Evolutionary conservation across 805 yeast species (phyloP).

Genomic region (Candida corydali): DNA sequence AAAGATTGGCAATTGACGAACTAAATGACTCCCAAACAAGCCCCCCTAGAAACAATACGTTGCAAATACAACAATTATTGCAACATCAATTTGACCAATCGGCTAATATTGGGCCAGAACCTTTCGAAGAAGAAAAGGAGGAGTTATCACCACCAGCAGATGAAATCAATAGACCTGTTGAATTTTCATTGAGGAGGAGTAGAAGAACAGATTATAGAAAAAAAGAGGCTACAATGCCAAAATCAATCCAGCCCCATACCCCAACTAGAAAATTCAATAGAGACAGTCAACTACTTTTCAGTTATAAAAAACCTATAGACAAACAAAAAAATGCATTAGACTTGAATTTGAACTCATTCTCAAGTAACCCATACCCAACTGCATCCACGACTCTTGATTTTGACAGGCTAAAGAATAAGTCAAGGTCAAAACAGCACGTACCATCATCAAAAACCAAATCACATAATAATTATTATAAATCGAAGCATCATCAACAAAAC

Average conservation of each 20-base stretch:
- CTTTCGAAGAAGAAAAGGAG: neutral
- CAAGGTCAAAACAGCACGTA: slow-evolving; percentile 3
- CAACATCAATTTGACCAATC: slow-evolving; percentile 16
- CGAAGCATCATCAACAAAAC: slow-evolving; percentile 1
- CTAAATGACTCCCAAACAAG: slow-evolving; percentile 11
- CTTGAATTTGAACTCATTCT: no score
- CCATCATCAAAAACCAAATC: slow-evolving; percentile 1
- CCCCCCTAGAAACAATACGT: slow-evolving; percentile 7
- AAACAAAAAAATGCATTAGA: no score
- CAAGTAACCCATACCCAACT: slow-evolving; percentile 3
- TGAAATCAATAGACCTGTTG: slow-evolving; percentile 2
- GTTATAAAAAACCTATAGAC: slow-evolving; percentile 25
- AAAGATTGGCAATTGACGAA: slow-evolving; percentile 39
- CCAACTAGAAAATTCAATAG: slow-evolving; percentile 9
- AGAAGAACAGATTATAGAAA: slow-evolving; percentile 39
- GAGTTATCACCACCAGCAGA: neutral
- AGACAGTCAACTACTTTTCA: slow-evolving; percentile 31
- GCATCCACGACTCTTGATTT: slow-evolving; percentile 3
- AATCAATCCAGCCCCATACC: neutral
- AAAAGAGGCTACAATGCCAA: slow-evolving; percentile 12
- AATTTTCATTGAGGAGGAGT: slow-evolving; percentile 18
- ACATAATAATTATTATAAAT: slow-evolving; percentile 3
- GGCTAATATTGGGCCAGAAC: slow-evolving; percentile 16
- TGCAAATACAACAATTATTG: slow-evolving; percentile 13
- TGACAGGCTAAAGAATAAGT: neutral